A percentile compares a stretch with the other conserved stretches of the same genome.
These are phyloP conservation scores for Rhodotorula kratochvilovae DNA, from an alignment of 768 basidiomycete species.

Conservation along the genomic window DNA sequence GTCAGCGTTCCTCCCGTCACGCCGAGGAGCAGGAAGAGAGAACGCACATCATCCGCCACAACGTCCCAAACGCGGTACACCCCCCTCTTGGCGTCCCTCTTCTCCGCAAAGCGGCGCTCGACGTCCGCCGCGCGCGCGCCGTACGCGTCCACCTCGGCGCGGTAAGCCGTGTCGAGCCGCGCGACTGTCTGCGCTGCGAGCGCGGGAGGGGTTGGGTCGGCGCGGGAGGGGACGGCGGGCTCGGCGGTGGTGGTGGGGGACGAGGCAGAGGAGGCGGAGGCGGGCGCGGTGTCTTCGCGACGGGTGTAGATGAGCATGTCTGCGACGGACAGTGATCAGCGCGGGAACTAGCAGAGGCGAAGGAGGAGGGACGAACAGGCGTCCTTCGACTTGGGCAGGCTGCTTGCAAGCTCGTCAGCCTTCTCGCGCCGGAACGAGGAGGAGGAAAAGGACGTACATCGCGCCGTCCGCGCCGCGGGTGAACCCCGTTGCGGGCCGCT, in stretches of 20 bases:
- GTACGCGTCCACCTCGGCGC: constrained; percentile 56
- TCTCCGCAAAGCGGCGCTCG: constrained; percentile 53
- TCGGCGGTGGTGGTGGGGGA: background rate
- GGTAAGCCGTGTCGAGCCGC: constrained; percentile 57
- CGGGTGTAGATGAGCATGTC: constrained; percentile 87
- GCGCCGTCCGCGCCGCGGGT: constrained; percentile 1
- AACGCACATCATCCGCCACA: constrained; percentile 53
- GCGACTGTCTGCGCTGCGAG: constrained; percentile 58
- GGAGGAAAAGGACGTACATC: background rate
- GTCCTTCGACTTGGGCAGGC: constrained; percentile 42
- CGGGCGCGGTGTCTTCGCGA: constrained; percentile 40
- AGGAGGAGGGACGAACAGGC: constrained; percentile 25
- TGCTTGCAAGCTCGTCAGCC: background rate
- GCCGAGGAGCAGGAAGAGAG: constrained; percentile 10
- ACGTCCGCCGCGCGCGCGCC: constrained; percentile 45
- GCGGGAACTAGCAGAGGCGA: no score
- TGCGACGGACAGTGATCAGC: background rate
- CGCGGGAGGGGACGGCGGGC: background rate
- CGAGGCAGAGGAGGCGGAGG: background rate
- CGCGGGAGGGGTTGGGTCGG: constrained; percentile 54
- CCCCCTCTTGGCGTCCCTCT: constrained; percentile 57
- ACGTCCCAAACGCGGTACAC: constrained; percentile 65
- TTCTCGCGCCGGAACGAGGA: background rate
- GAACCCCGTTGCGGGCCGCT: constrained; percentile 41
- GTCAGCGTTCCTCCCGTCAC: background rate